Percentiles rank a stretch among this genome's conserved stretches.
Conservation (phyloP, 2,329 filamentous ascomycete genomes). For the Dactylonectria macrodidyma region DNA sequence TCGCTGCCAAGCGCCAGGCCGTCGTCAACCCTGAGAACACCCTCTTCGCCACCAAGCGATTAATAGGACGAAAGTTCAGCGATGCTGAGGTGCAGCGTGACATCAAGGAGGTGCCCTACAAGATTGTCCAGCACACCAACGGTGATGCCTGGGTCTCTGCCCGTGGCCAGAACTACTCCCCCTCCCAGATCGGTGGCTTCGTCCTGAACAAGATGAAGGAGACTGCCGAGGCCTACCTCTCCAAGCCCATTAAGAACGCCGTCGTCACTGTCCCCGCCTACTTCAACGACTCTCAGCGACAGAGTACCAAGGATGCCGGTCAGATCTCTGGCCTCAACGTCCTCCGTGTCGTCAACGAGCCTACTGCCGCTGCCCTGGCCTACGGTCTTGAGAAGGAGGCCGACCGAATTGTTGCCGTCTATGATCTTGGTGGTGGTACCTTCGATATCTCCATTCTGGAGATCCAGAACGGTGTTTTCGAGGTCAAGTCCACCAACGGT, state of each 20-base stretch:
- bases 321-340: slow-evolving; percentile 97
- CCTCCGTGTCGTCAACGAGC: slow-evolving; percentile 97
- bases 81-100: slow-evolving; percentile 95
- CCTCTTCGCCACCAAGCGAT: slow-evolving; percentile 97
- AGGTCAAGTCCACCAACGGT: slow-evolving; percentile 99
- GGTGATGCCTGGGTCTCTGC: slow-evolving; percentile 97
- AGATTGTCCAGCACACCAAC: slow-evolving; percentile 97
- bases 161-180: slow-evolving; percentile 95
- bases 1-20: slow-evolving; percentile 97
- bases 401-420: slow-evolving; percentile 92
- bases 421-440: slow-evolving; percentile 98
- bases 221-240: slow-evolving; percentile 93
- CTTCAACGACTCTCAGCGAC: slow-evolving; percentile 98
- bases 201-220: slow-evolving; percentile 99
- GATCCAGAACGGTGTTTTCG: slow-evolving; percentile 98
- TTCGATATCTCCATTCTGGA: slow-evolving; percentile 99
- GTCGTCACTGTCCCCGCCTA: slow-evolving; percentile 98
- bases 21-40: slow-evolving; percentile 99
- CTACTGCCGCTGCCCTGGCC: slow-evolving; percentile 93
- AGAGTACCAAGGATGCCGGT: slow-evolving; percentile 98
- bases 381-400: slow-evolving; percentile 97
- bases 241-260: slow-evolving; percentile 93
- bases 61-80: slow-evolving; percentile 97
- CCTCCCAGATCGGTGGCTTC: slow-evolving; percentile 98
- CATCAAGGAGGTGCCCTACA: slow-evolving; percentile 98